These are phyloP conservation scores for Alternaria burnsii DNA, from an alignment of 2,329 filamentous ascomycete genomes.

Conservation along the genomic window DNA sequence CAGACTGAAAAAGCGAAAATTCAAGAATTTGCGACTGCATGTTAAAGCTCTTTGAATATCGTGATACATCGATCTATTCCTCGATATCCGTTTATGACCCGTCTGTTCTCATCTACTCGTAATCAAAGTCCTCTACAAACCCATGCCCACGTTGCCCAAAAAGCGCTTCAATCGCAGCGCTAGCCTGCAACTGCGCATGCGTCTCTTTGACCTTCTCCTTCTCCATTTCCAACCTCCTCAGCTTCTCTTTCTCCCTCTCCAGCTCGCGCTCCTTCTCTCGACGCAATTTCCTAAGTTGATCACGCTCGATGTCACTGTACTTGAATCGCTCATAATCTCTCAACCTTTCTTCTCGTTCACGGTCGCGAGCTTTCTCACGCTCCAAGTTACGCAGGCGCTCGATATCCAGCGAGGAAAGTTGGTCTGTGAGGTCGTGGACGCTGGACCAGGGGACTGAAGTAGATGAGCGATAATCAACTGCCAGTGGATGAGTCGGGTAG, in stretches of 20 bases:
- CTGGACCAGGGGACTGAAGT: not conserved
- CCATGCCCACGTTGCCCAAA: not conserved
- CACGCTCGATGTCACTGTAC: conserved; percentile 1
- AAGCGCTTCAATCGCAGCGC: conserved; percentile 2
- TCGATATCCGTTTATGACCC: too few species aligned
- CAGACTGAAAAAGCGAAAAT: too few species aligned
- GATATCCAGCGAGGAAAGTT: not conserved
- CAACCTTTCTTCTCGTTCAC: not conserved
- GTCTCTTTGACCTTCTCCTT: conserved; percentile 6
- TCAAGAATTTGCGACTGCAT: too few species aligned
- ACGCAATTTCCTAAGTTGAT: not conserved
- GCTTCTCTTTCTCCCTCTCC: conserved; percentile 9
- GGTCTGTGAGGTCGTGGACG: not conserved
- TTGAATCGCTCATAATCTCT: not conserved
- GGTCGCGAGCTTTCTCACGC: not conserved
- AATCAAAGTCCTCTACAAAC: not conserved
- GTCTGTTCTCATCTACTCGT: too few species aligned
- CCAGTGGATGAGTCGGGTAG: not conserved
- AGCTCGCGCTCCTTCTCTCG: conserved; percentile 6
- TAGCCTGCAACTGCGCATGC: conserved; percentile 7
- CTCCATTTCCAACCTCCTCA: conserved; percentile 4
- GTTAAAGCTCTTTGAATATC: too few species aligned
- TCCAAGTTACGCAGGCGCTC: not conserved
- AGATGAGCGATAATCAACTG: not conserved
- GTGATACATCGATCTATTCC: too few species aligned